Base-by-base conservation (phyloP, 208 protist genomes). In the Leishmania tarentolae region DNA sequence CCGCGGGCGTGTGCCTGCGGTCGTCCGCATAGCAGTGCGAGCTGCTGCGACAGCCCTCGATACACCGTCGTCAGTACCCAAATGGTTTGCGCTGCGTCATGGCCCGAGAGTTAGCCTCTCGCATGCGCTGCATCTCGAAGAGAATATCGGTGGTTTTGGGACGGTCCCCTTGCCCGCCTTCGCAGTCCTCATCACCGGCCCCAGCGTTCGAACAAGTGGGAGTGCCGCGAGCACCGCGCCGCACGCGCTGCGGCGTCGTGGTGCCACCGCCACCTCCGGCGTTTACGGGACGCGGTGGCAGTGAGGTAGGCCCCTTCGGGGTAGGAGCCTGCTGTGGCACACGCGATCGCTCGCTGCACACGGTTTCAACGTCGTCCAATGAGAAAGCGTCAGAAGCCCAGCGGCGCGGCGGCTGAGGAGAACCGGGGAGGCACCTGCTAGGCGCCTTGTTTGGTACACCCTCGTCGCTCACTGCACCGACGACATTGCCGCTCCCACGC, bases 51-150 rank as follows among this genome's bases (percentile, higher is more conserved):
- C 28, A 59, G 13, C 37, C 53, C 44, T 40, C 4, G 11, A 68
- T 28, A 31, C 61, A 68, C 28, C 35, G 24, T 75, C 9, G 19
- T 87, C 63, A 90, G 66, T 87, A 83, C 83, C 86, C 87, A 19
- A 47, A 70, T 37, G 83, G 69, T 66, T 88, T 86, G 59, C 83
- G 65, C 24, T 88, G 87, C 68, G 80, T 81, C 72, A 95, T 86
- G 6, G 92, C 92, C 28, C 83, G 85, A 61, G 81, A 84, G 74
- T 96, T 96, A 63, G 91, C 88, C 46, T 91, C 85, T 28, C 86
- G 87, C 85, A 96, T 75, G 13, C 86, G 85, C 53, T 81, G 71
- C 83, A 93, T 88, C 75, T 93, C 79, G 17, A 96, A 74, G 42
- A 90, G 46, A 31, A 87, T 88, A 5, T 68, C 78, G 1, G 73